Percentiles rank a stretch among this genome's conserved stretches.
phyloP scores from a whole-genome alignment of 441 rosid genomes.

The Biscutella auriculata region DNA sequence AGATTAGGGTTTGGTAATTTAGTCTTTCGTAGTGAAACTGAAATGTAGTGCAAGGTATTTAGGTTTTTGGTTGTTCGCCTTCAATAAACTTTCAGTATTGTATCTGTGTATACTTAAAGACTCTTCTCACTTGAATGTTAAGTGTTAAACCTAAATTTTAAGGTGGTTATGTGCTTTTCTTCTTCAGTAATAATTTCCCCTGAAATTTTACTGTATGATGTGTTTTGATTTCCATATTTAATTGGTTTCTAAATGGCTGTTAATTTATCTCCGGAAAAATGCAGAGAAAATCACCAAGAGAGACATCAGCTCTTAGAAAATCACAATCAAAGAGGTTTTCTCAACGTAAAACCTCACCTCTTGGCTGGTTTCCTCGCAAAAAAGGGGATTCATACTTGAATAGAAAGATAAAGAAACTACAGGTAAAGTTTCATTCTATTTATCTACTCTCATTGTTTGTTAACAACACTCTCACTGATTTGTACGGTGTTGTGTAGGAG shows the following conservation, averaged over 20 bases:
- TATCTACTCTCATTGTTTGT: not conserved
- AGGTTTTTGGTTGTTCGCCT: not conserved
- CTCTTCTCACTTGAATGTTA: not conserved
- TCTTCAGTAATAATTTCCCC: not conserved
- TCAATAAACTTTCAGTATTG: no score
- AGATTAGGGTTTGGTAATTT: constrained; percentile 13
- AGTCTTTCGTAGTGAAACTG: not conserved
- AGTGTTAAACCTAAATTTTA: not conserved
- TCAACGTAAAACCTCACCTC: constrained; percentile 65
- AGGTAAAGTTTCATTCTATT: constrained; percentile 29
- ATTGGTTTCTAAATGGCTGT: not conserved
- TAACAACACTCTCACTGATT: not conserved
- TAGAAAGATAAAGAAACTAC: constrained; percentile 78
- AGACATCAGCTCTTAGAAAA: constrained; percentile 41
- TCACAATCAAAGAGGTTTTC: constrained; percentile 71
- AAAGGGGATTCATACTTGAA: constrained; percentile 68
- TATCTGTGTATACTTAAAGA: no score
- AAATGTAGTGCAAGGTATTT: not conserved
- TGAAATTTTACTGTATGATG: not conserved
- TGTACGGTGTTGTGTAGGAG: constrained; percentile 43
- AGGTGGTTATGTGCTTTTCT: not conserved
- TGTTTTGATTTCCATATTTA: not conserved
- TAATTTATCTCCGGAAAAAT: constrained; percentile 4
- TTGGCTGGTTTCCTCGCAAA: constrained; percentile 76
- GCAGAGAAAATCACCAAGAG: constrained; percentile 57